Conservation (phyloP, 2,329 filamentous ascomycete genomes). For the Aureobasidium sp. region DNA sequence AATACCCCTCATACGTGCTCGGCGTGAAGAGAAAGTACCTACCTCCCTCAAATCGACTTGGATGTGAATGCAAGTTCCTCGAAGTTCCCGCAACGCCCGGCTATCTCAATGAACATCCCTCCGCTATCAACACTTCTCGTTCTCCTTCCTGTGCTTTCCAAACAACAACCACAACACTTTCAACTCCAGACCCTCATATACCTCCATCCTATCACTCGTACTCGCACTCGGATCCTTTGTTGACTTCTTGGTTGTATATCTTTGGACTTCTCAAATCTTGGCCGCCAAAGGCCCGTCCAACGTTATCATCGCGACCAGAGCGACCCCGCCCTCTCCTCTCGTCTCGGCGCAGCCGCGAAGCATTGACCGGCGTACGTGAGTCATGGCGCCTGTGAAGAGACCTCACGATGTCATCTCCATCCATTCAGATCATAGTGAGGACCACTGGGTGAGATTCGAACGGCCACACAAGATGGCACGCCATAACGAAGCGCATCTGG, state of each 20-base stretch:
- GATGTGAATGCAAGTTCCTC: neutral
- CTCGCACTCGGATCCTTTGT: neutral
- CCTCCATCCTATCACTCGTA: neutral
- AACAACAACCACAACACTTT: neutral
- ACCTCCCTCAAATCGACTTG: neutral
- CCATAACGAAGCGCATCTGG: neutral
- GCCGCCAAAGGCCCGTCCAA: neutral
- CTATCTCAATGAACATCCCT: neutral
- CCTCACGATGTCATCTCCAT: conserved; percentile 8
- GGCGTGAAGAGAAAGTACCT: neutral
- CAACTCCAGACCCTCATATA: neutral
- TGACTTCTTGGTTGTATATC: neutral
- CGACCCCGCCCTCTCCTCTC: neutral
- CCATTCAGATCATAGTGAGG: neutral
- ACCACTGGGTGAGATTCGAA: neutral
- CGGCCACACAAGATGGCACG: conserved; percentile 1
- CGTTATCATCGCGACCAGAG: neutral
- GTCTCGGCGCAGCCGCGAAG: neutral
- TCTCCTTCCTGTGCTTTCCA: neutral
- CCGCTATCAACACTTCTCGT: neutral
- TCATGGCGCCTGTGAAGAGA: conserved; percentile 6
- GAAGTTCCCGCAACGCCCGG: neutral
- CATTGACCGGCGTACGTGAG: neutral
- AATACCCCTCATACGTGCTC: neutral
- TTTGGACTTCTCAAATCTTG: neutral